phyloP scores from a whole-genome alignment of 2,329 filamentous ascomycete species.

The Pseudogymnoascus sp. region DNA sequence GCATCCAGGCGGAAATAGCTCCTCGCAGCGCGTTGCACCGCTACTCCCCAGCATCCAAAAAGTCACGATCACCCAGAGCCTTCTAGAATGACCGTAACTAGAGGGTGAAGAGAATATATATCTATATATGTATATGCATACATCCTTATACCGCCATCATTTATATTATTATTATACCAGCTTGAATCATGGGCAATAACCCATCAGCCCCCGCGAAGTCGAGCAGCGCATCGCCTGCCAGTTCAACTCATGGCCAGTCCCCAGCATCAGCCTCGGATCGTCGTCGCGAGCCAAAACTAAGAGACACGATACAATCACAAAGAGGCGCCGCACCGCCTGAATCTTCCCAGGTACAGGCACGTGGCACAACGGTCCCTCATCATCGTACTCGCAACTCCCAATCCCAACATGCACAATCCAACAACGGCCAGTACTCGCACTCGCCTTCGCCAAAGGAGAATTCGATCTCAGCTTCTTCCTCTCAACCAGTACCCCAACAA shows the following conservation, averaged over 20 bases:
- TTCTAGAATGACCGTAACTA: slow-evolving; percentile 7
- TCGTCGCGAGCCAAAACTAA: slow-evolving; percentile 39
- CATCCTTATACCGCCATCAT: background rate
- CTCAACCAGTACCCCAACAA: slow-evolving; percentile 1
- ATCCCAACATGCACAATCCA: slow-evolving; percentile 15
- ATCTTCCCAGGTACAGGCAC: slow-evolving; percentile 51
- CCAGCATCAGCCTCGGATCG: slow-evolving; percentile 18
- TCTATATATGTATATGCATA: slow-evolving; percentile 2
- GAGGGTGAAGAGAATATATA: slow-evolving; percentile 1
- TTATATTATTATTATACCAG: background rate
- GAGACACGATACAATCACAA: slow-evolving; percentile 47
- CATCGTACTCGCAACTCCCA: slow-evolving; percentile 7
- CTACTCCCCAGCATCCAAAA: background rate
- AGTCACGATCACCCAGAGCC: background rate
- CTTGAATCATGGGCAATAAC: slow-evolving; percentile 37
- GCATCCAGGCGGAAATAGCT: no score
- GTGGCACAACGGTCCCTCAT: slow-evolving; percentile 19
- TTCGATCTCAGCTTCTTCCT: background rate
- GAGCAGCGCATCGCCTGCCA: slow-evolving; percentile 18
- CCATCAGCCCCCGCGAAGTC: slow-evolving; percentile 26
- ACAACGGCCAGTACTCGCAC: slow-evolving; percentile 6
- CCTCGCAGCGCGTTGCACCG: background rate
- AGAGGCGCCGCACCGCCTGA: slow-evolving; percentile 52
- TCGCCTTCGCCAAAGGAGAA: slow-evolving; percentile 1
- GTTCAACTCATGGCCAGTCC: slow-evolving; percentile 24